These are phyloP conservation scores for Debaryomycetaceae sp. DNA, from an alignment of 1,139 yeast species.

Conservation along the genomic window DNA sequence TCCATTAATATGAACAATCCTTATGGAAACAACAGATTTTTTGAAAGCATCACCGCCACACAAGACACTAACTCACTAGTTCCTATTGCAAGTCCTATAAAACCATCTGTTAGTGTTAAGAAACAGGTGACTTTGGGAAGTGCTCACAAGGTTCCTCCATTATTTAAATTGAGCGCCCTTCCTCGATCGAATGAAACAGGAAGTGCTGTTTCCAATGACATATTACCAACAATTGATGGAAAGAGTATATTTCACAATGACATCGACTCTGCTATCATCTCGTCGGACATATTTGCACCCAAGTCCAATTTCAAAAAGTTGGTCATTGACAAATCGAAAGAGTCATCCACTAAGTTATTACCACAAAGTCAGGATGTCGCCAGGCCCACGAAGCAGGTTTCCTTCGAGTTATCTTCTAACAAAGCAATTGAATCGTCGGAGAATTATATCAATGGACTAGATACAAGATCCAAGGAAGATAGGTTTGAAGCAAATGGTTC, in stretches of 20 bases:
- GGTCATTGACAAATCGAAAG: conserved; percentile 46
- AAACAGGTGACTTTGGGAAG: conserved; percentile 58
- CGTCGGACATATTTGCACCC: conserved; percentile 73
- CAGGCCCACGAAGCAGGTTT: conserved; percentile 29
- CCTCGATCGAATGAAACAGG: conserved; percentile 8
- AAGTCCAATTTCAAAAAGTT: conserved; percentile 55
- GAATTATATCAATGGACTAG: background rate
- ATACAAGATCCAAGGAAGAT: background rate
- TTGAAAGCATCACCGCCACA: conserved; percentile 38
- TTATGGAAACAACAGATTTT: conserved; percentile 68
- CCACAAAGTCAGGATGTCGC: conserved; percentile 6
- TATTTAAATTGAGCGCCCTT: conserved; percentile 24
- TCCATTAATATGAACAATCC: conserved; percentile 48
- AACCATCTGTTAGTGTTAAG: conserved; percentile 36
- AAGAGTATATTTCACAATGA: conserved; percentile 23
- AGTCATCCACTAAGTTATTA: conserved; percentile 10
- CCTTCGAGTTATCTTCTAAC: conserved; percentile 19
- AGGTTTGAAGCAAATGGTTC: conserved; percentile 3
- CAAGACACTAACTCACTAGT: conserved; percentile 10
- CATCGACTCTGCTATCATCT: conserved; percentile 64
- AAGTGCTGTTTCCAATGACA: conserved; percentile 13
- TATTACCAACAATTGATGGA: conserved; percentile 8
- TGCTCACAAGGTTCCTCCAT: conserved; percentile 61
- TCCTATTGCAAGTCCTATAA: conserved; percentile 54
- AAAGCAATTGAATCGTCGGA: conserved; percentile 2